Conservation (phyloP, 176 grass and related monocot genomes). For the Oryza meridionalis region DNA sequence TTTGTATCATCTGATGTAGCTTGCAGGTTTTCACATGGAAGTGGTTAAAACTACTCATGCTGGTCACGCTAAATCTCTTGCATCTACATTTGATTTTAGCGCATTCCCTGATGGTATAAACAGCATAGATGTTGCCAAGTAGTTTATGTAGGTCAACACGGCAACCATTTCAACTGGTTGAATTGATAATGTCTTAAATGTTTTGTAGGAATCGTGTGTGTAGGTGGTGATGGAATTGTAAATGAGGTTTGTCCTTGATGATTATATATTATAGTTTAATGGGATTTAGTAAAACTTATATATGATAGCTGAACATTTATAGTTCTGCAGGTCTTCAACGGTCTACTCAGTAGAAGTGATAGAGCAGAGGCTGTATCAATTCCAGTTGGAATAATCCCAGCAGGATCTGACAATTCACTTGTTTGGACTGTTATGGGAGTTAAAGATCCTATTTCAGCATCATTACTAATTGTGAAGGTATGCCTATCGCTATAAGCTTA, state of each 20-base stretch:
- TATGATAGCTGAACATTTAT: constrained; percentile 33
- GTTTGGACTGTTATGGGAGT: constrained; percentile 96
- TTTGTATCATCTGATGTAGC: constrained; percentile 51
- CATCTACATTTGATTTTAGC: constrained; percentile 77
- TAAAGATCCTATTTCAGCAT: constrained; percentile 94
- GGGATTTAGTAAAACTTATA: constrained; percentile 23
- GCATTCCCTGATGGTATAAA: constrained; percentile 84
- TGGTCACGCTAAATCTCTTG: constrained; percentile 88
- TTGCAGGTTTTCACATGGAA: constrained; percentile 98
- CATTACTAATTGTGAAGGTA: constrained; percentile 95
- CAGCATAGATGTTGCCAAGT: constrained; percentile 27
- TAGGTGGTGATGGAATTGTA: constrained; percentile 97
- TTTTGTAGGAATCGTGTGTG: constrained; percentile 84
- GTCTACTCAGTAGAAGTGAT: constrained; percentile 88
- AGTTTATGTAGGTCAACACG: constrained; percentile 35
- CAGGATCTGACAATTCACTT: constrained; percentile 98
- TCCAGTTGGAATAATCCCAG: constrained; percentile 98
- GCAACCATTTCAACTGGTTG: constrained; percentile 19
- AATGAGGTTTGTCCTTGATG: constrained; percentile 75
- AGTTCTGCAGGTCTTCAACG: constrained; percentile 80
- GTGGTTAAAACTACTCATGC: constrained; percentile 91
- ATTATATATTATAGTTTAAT: constrained; percentile 23
- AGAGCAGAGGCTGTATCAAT: constrained; percentile 88
- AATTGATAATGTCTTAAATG: constrained; percentile 19
- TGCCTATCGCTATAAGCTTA: neutral